Evolutionary conservation across 768 basidiomycete genomes (phyloP).

Genomic region (Paxillus rubicundulus): DNA sequence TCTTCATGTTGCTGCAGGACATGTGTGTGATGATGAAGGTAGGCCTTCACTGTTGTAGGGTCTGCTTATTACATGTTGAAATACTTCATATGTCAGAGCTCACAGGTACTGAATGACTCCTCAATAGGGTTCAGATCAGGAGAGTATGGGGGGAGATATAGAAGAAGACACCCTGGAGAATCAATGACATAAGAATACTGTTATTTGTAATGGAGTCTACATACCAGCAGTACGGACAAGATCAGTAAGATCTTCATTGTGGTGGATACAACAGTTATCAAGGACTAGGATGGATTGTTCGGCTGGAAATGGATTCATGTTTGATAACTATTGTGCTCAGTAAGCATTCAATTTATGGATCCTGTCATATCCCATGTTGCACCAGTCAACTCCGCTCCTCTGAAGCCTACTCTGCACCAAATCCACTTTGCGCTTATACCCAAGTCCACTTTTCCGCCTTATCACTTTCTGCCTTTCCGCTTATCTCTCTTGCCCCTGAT

Average conservation of each 20-base stretch:
- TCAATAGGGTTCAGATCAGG: slow-evolving; percentile 39
- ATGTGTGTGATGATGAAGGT: neutral
- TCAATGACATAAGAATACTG: neutral
- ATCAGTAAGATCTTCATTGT: slow-evolving; percentile 29
- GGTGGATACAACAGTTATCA: slow-evolving; percentile 41
- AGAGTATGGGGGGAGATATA: slow-evolving; percentile 36
- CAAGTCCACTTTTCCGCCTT: no score
- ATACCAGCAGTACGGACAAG: slow-evolving; percentile 24
- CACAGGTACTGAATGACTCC: slow-evolving; percentile 32
- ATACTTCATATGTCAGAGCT: neutral
- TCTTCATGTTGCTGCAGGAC: neutral
- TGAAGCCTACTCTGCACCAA: no score
- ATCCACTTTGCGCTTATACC: no score
- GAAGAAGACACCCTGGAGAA: slow-evolving; percentile 16
- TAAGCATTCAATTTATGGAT: no score
- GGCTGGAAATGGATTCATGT: slow-evolving; percentile 35
- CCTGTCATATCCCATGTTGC: no score
- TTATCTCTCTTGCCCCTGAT: no score
- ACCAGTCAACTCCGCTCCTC: no score
- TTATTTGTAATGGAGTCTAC: neutral
- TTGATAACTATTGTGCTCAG: slow-evolving; percentile 24
- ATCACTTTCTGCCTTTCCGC: no score
- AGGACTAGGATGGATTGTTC: slow-evolving; percentile 32
- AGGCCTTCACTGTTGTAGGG: neutral
- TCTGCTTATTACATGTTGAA: neutral